Conservation (phyloP, 306 rosid species). For the Mimosa pudica region DNA sequence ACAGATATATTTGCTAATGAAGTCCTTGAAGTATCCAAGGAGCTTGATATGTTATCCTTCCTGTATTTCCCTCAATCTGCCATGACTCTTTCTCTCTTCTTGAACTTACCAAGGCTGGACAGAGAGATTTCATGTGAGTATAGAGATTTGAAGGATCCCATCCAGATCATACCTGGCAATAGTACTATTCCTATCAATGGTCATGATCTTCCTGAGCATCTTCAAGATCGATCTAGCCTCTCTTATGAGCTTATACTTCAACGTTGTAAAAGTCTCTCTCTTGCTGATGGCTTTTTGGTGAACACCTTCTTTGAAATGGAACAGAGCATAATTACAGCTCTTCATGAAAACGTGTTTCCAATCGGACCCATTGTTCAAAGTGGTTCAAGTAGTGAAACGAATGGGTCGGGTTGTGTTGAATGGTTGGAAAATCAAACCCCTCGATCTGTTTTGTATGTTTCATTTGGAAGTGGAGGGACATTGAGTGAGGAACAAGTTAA, state of each 20-base stretch:
- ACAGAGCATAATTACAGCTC: not conserved
- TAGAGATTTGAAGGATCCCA: constrained; percentile 28
- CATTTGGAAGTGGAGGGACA: constrained; percentile 43
- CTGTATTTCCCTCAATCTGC: constrained; percentile 26
- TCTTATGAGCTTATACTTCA: constrained; percentile 27
- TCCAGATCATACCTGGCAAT: constrained; percentile 35
- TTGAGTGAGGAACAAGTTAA: constrained; percentile 27
- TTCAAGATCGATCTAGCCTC: constrained; percentile 40
- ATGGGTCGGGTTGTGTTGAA: constrained; percentile 14
- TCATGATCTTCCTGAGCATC: constrained; percentile 33
- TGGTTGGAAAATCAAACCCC: constrained; percentile 35
- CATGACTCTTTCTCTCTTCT: constrained; percentile 9
- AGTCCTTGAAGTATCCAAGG: constrained; percentile 23
- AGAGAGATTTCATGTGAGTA: constrained; percentile 34
- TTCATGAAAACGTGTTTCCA: constrained; percentile 8
- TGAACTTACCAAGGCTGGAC: constrained; percentile 35
- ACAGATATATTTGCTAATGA: constrained; percentile 21
- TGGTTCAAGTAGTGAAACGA: not conserved
- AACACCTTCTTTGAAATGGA: constrained; percentile 34
- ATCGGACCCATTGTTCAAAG: constrained; percentile 34
- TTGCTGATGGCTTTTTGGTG: constrained; percentile 37
- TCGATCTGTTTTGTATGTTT: constrained; percentile 37
- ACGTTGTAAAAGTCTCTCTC: constrained; percentile 10
- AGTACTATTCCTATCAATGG: constrained; percentile 27
- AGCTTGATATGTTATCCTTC: constrained; percentile 26